Evolutionary conservation across 2,329 filamentous ascomycete genomes (phyloP), one percentile per base, ranked within the genome.

Genomic region (Emergomyces orientalis): DNA sequence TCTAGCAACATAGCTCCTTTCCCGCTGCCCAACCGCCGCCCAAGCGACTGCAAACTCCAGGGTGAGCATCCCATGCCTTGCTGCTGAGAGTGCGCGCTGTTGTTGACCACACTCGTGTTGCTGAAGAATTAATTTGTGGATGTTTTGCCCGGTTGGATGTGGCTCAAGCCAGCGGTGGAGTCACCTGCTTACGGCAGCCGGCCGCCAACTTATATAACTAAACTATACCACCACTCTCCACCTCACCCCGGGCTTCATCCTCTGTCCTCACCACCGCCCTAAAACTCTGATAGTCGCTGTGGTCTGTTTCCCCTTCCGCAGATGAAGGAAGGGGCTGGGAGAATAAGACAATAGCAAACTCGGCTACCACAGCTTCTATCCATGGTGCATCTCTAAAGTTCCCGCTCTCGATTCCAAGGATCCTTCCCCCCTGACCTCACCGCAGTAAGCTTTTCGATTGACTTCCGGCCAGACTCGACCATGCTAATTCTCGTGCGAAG

Each of bases 401-500:
- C 39, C 41, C 25, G 27, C 39, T 25, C 14, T n/a, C 56, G 9
- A 43, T 41, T 47, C 41, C 56, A 19, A 30, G 56, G 39, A 47
- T 5, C 56, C 41, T 3, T 9, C 25, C 41, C n/a, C 25, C 41
- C 14, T 17, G n/a, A n/a, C 37, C 9, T n/a, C 13, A 41, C 6
- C 22, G 1, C 55, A 47, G 56, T 59, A 47, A 32, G 41, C 56
- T 59, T 47, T 58, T n/a, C 30, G 11, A 13, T 34, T 43, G 27
- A 19, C 39, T 37, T 8, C 14, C 37, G 17, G 22, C 25, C 25
- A 34, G 14, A 41, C 8, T 22, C n/a, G 9, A 14, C 13, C 5
- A n/a, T 27, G 5, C 56, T 32, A 34, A 41, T 41, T 47, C 39
- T 32, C 56, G 22, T 32, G 14, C 27, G 11, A 14, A 62, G 69